These are phyloP conservation scores for Sphagnum tenellum DNA, from an alignment of 225 moss, liverwort and hornwort species.

Conservation along the genomic window DNA sequence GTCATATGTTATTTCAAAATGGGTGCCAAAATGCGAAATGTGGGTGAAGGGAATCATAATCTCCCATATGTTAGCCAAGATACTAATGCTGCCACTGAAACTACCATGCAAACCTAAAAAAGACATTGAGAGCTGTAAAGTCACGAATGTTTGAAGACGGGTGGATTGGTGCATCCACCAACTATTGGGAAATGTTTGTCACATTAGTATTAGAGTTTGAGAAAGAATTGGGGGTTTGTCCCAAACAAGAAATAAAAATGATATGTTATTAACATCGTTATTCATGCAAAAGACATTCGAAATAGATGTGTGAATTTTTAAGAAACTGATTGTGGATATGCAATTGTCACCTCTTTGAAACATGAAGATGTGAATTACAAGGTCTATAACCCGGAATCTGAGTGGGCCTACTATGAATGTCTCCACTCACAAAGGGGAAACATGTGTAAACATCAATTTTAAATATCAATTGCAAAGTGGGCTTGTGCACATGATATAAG, in stretches of 20 bases:
- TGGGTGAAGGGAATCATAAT: background rate
- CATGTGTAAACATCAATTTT: too few relatives aligned
- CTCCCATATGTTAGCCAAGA: background rate
- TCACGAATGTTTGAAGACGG: background rate
- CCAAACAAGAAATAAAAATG: background rate
- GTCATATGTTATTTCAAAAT: too few relatives aligned
- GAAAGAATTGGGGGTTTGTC: background rate
- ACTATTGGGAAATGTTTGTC: background rate
- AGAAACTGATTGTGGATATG: background rate
- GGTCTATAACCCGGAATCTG: background rate
- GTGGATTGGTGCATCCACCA: slow-evolving; percentile 3
- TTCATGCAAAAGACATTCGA: background rate
- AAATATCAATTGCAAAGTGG: background rate
- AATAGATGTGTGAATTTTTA: background rate
- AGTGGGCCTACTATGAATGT: background rate
- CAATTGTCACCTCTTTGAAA: background rate
- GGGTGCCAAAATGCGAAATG: background rate
- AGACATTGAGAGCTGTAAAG: background rate
- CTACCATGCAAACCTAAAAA: background rate
- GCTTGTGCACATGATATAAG: too few relatives aligned
- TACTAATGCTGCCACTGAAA: background rate
- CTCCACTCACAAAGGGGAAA: too few relatives aligned
- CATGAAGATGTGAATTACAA: background rate
- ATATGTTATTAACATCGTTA: background rate
- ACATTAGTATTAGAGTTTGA: background rate